Base-by-base conservation (phyloP, 768 basidiomycete species). In the Nidularia sp. region DNA sequence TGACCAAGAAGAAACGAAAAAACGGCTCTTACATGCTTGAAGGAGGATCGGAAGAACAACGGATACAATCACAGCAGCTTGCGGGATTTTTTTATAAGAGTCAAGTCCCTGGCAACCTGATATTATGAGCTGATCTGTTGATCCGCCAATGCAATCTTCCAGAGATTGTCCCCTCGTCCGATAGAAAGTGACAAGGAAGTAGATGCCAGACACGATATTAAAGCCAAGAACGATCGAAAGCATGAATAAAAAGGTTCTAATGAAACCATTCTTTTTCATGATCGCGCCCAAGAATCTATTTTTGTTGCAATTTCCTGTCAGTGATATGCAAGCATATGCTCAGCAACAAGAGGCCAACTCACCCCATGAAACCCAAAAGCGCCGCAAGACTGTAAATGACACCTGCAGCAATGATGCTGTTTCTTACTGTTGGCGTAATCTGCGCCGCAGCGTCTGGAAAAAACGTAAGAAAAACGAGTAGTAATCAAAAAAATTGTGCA, bases 241-340 rank as follows among this genome's bases (percentile, higher is more conserved):
- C n/a, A 71, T 53, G 45, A 69, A 45, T 29, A 66, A 61, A 51
- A 69, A 74, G 18, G 60, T 60, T 35, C 60, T 62, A 50, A 75
- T 67, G 22, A 71, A 66, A 9, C 64, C 68, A 44, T 64, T 61
- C 55, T 70, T 74, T 47, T 65, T 72, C 53, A 68, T 59, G 15
- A 75, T 55, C 33, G 72, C 70, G 41, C 74, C 73, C 18, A 75
- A 53, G 60, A 74, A 74, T 13, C 73, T 75, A 45, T 1, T 33
- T 12, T 25, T 1, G 25, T 25, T 25, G 25, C 25, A 25, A 25
- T 25, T 25, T 25, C 25, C 25, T 2, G 25, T 25, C 25, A 25
- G 25, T 25, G 3, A 25, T 25, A 25, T 25, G 25, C 25, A 25
- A 25, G 25, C 3, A 25, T 25, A 25, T 25, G 25, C 25, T 25